A percentile compares a stretch with the other conserved stretches of the same genome.
These are phyloP conservation scores for Botryotinia narcissicola DNA, from an alignment of 2,329 filamentous ascomycete species.

Conservation along the genomic window DNA sequence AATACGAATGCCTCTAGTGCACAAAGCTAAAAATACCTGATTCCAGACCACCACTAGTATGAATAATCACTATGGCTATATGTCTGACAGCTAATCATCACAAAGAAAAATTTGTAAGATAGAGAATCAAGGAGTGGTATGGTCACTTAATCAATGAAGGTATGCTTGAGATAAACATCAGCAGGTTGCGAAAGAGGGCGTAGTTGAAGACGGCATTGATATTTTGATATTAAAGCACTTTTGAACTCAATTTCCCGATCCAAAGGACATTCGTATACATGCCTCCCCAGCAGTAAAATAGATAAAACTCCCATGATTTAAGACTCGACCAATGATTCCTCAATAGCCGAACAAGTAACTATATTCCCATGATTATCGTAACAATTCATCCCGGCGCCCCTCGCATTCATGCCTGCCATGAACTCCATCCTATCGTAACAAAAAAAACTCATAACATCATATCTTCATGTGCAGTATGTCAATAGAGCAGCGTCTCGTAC, in stretches of 20 bases:
- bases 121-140: neutral
- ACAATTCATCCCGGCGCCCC: neutral
- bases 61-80: neutral
- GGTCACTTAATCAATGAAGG: neutral
- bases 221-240: slow-evolving; percentile 12
- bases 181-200: neutral
- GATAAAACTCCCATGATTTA: neutral
- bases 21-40: neutral
- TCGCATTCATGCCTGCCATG: neutral
- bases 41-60: neutral
- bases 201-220: neutral
- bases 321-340: neutral
- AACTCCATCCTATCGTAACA: neutral
- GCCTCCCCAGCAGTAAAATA: neutral
- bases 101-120: neutral
- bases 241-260: neutral
- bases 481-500: neutral
- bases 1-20: neutral
- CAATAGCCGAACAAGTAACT: neutral
- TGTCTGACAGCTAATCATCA: neutral
- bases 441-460: neutral
- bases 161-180: neutral
- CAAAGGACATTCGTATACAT: neutral
- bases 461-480: neutral
- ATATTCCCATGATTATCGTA: neutral